Conservation (phyloP, 805 yeast genomes). For the Candida cerambycidarum region DNA sequence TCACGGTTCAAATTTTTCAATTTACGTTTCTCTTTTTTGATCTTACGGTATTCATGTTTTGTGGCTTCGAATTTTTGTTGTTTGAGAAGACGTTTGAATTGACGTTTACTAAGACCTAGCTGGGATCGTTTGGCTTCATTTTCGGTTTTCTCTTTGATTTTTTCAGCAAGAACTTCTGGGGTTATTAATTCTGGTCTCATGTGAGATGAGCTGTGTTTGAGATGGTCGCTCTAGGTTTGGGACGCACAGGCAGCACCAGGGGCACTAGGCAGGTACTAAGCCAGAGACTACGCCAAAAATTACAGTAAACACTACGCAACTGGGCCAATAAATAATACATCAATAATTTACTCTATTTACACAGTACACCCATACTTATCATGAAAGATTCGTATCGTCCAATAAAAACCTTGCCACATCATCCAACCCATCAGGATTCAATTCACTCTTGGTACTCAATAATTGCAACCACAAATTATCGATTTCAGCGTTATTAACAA, state of each 20-base stretch:
- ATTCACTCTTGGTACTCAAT: constrained; percentile 23
- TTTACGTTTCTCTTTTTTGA: constrained; percentile 56
- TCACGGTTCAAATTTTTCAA: constrained; percentile 27
- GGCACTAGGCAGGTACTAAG: too few species aligned
- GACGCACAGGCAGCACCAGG: too few species aligned
- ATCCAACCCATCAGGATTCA: constrained; percentile 17
- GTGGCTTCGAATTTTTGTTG: constrained; percentile 59
- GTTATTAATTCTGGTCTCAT: constrained; percentile 9
- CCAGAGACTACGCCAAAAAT: too few species aligned
- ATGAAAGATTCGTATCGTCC: too few species aligned
- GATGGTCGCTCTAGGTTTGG: too few species aligned
- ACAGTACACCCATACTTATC: neutral
- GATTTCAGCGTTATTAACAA: constrained; percentile 26
- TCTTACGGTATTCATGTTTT: constrained; percentile 58
- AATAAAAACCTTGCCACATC: constrained; percentile 28
- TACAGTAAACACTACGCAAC: too few species aligned
- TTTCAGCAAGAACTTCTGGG: constrained; percentile 11
- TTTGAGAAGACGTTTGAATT: constrained; percentile 74
- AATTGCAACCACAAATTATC: constrained; percentile 38
- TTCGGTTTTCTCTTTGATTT: constrained; percentile 12
- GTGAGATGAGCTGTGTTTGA: neutral
- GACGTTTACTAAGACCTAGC: constrained; percentile 77
- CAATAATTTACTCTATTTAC: neutral
- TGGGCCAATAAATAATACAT: too few species aligned
- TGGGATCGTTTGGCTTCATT: constrained; percentile 12